Conservation (phyloP, 306 rosid genomes). For the Ziziphus jujuba region DNA sequence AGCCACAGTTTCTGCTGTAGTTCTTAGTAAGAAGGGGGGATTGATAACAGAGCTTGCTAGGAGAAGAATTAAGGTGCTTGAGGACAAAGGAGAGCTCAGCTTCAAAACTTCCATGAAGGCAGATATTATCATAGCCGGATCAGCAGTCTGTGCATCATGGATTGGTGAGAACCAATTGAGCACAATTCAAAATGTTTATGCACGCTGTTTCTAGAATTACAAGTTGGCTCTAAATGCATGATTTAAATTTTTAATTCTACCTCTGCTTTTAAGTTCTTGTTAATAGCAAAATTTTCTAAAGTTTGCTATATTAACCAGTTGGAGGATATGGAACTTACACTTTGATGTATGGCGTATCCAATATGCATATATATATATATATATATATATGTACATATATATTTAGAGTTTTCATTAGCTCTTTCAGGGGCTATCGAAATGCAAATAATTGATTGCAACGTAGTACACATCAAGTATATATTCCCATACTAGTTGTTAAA, state of each 20-base stretch:
- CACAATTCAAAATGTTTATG: not conserved
- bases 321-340: not conserved
- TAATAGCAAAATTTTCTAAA: not conserved
- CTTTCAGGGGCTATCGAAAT: slow-evolving; percentile 15
- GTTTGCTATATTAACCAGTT: slow-evolving; percentile 6
- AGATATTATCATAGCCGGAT: slow-evolving; percentile 86
- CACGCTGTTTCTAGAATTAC: too few relatives aligned
- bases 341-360: not conserved
- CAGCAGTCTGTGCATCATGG: slow-evolving; percentile 94
- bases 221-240: not conserved
- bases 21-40: slow-evolving; percentile 90
- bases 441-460: not conserved
- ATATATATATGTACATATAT: not conserved
- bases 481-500: not conserved
- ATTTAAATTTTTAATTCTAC: not conserved
- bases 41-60: slow-evolving; percentile 83
- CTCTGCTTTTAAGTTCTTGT: not conserved
- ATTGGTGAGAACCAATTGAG: slow-evolving; percentile 59
- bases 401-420: slow-evolving; percentile 4
- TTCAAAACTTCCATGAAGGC: slow-evolving; percentile 70
- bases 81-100: slow-evolving; percentile 71
- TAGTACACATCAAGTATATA: not conserved
- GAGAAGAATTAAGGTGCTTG: slow-evolving; percentile 76
- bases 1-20: slow-evolving; percentile 79
- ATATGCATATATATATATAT: too few relatives aligned